Percentiles rank a stretch among this genome's conserved stretches.
Evolutionary conservation across 176 grass and related monocot genomes (phyloP).

Genomic region (Phyllostachys edulis): DNA sequence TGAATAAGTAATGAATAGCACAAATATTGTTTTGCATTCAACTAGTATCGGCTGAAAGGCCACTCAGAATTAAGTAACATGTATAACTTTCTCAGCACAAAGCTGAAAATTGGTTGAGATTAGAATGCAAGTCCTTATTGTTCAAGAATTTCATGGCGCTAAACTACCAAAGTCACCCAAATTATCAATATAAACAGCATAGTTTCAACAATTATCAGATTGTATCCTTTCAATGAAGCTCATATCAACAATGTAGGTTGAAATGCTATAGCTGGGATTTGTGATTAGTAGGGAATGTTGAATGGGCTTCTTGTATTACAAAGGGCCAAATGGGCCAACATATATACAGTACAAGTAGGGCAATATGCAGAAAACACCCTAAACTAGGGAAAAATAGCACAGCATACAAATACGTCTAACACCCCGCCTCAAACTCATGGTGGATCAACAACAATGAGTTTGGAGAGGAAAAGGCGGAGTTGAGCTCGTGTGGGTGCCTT

Average conservation of each 20-base stretch:
- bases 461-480: too few species aligned
- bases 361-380: too few species aligned
- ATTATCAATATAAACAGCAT: neutral
- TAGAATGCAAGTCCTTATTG: neutral
- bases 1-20: constrained; percentile 13
- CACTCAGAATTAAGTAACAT: neutral
- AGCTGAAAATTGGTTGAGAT: neutral
- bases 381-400: too few species aligned
- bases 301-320: too few species aligned
- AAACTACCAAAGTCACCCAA: neutral
- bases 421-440: too few species aligned
- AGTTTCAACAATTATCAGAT: neutral
- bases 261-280: neutral
- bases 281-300: neutral
- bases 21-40: constrained; percentile 3
- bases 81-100: neutral
- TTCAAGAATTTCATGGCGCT: neutral
- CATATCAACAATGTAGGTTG: neutral
- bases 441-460: too few species aligned
- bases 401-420: too few species aligned
- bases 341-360: too few species aligned
- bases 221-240: neutral
- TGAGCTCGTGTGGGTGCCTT: too few species aligned
- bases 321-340: too few species aligned
- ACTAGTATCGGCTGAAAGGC: neutral